phyloP scores from a whole-genome alignment of 1,284 basidiomycete genomes.

The Polyporus tsugae region DNA sequence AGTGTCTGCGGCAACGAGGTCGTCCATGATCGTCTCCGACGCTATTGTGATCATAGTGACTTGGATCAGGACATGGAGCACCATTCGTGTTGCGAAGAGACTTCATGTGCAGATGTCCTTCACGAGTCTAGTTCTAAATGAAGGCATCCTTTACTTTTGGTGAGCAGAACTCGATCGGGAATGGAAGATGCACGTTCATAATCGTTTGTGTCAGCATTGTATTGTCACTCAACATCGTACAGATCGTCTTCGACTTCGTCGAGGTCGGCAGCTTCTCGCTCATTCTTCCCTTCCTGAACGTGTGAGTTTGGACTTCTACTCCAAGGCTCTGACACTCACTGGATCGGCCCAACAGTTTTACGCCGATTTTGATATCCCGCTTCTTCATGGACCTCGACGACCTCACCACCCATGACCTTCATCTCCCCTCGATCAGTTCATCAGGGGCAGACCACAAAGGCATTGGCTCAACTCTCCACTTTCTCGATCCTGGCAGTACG shows the following conservation, averaged over 20 bases:
- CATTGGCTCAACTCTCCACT: conserved; percentile 5
- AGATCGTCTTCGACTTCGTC: conserved; percentile 24
- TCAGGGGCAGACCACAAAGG: background rate
- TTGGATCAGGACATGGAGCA: conserved; percentile 28
- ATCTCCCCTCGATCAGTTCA: background rate
- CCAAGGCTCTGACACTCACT: background rate
- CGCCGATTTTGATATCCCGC: conserved; percentile 28
- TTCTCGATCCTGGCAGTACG: background rate
- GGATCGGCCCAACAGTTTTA: conserved; percentile 19
- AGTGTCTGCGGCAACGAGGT: conserved; percentile 27
- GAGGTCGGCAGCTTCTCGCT: conserved; percentile 14
- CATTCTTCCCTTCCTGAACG: conserved; percentile 24
- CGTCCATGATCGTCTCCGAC: conserved; percentile 23
- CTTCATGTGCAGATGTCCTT: conserved; percentile 19
- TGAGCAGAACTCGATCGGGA: background rate
- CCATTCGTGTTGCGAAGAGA: conserved; percentile 4
- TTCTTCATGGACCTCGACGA: conserved; percentile 30
- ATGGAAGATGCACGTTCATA: background rate
- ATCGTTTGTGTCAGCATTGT: conserved; percentile 15
- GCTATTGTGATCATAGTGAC: conserved; percentile 30
- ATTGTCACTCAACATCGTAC: conserved; percentile 24
- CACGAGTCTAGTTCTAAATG: conserved; percentile 24
- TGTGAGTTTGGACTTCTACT: conserved; percentile 14
- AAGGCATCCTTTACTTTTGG: conserved; percentile 30
- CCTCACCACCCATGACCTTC: background rate